Percentiles rank a stretch among this genome's conserved stretches.
These are phyloP conservation scores for Elaeagnus macrophylla DNA, from an alignment of 306 rosid species.

Conservation along the genomic window DNA sequence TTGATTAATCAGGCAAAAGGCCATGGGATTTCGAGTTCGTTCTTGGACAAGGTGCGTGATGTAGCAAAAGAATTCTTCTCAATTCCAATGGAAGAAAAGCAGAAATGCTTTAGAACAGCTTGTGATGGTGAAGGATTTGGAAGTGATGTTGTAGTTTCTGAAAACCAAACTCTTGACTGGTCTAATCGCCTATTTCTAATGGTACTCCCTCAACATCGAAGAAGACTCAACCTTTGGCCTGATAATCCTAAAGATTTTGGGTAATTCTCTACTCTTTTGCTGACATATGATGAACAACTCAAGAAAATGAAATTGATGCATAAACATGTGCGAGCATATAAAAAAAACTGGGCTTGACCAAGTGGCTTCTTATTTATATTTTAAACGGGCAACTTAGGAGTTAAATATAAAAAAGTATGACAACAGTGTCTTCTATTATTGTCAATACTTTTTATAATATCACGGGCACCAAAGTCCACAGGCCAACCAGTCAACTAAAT, in stretches of 20 bases:
- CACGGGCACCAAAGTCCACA: too few relatives aligned
- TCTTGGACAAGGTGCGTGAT: conserved; percentile 25
- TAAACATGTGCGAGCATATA: too few relatives aligned
- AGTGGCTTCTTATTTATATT: too few relatives aligned
- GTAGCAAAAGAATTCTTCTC: conserved; percentile 26
- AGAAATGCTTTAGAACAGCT: conserved; percentile 17
- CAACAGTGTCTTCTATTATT: too few relatives aligned
- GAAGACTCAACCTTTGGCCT: conserved; percentile 55
- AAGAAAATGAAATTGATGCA: too few relatives aligned
- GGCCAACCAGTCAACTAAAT: too few relatives aligned
- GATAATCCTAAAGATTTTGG: conserved; percentile 38
- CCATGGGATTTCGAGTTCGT: conserved; percentile 24
- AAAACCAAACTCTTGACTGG: conserved; percentile 48
- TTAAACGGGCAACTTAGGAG: too few relatives aligned
- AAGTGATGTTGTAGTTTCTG: conserved; percentile 33
- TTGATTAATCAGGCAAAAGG: conserved; percentile 24
- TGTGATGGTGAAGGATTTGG: conserved; percentile 45
- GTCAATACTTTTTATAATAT: too few relatives aligned
- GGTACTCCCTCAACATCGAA: conserved; percentile 1
- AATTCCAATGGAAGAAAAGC: conserved; percentile 31
- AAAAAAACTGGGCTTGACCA: too few relatives aligned
- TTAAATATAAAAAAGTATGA: too few relatives aligned
- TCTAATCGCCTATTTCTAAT: conserved; percentile 25
- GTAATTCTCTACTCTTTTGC: conserved; percentile 12
- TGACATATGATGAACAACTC: too few relatives aligned